These are phyloP conservation scores for Silybum marianum DNA, from an alignment of 129 eudicot genomes.

Conservation along the genomic window DNA sequence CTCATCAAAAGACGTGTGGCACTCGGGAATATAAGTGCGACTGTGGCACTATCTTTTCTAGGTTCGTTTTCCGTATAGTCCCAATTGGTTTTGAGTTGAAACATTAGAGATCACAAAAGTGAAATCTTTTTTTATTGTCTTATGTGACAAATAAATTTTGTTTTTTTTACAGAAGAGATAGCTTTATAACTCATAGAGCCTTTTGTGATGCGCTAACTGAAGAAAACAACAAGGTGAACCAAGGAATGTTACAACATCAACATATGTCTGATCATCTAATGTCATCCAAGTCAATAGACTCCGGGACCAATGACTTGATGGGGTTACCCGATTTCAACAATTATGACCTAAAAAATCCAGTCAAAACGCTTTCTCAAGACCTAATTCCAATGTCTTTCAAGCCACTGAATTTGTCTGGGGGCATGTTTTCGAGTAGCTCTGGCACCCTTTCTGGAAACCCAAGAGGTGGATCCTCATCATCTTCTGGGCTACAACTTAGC, in stretches of 20 bases:
- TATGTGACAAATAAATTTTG: not conserved
- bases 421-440: constrained; percentile 60
- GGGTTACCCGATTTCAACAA: constrained; percentile 60
- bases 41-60: constrained; percentile 88
- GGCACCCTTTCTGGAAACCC: constrained; percentile 62
- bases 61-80: constrained; percentile 35
- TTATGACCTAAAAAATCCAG: constrained; percentile 41
- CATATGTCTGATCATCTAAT: constrained; percentile 48
- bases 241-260: constrained; percentile 46
- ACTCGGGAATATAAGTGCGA: constrained; percentile 87
- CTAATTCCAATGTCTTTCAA: constrained; percentile 58
- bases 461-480: constrained; percentile 49
- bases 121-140: not conserved
- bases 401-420: constrained; percentile 63
- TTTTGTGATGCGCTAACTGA: constrained; percentile 83
- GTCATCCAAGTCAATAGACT: constrained; percentile 28
- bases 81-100: not conserved
- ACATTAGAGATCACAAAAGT: not conserved
- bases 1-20: constrained; percentile 89
- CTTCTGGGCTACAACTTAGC: constrained; percentile 79
- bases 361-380: constrained; percentile 52
- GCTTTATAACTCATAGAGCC: constrained; percentile 83
- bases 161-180: constrained; percentile 61
- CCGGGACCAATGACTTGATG: constrained; percentile 36
- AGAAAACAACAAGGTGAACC: constrained; percentile 73